These are phyloP conservation scores for Talaromyces funiculosus DNA, from an alignment of 2,329 filamentous ascomycete genomes.

Conservation along the genomic window DNA sequence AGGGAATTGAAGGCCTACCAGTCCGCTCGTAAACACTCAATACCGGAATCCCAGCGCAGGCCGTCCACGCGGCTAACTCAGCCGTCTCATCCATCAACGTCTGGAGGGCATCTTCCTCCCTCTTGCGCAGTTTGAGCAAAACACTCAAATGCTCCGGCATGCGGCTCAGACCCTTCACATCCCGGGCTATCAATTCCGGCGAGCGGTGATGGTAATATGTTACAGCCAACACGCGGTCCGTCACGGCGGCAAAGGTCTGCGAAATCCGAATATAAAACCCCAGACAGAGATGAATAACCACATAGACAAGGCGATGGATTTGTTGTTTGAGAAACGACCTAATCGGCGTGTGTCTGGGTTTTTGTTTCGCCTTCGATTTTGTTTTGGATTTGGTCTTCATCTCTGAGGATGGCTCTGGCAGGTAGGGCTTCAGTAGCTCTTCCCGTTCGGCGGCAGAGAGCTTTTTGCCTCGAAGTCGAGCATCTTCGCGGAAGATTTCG, in stretches of 20 bases:
- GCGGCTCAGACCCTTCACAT: conserved; percentile 68
- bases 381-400: not conserved
- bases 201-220: conserved; percentile 94
- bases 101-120: conserved; percentile 68
- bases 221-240: conserved; percentile 72
- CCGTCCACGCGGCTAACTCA: conserved; percentile 89
- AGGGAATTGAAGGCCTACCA: conserved; percentile 46
- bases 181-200: conserved; percentile 82
- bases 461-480: conserved; percentile 34
- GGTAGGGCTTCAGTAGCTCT: conserved; percentile 47
- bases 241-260: conserved; percentile 70
- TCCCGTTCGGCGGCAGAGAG: conserved; percentile 47
- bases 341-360: conserved; percentile 28
- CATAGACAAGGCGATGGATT: conserved; percentile 41
- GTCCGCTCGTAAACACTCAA: conserved; percentile 89
- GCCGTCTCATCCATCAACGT: conserved; percentile 82
- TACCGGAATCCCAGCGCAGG: conserved; percentile 78
- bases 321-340: conserved; percentile 42
- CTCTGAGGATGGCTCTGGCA: conserved; percentile 34
- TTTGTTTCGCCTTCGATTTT: conserved; percentile 1
- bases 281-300: conserved; percentile 65
- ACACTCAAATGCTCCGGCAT: conserved; percentile 84
- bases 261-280: conserved; percentile 80
- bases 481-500: conserved; percentile 35
- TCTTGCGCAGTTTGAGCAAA: conserved; percentile 64